phyloP scores from a whole-genome alignment of 2,329 filamentous ascomycete species.

The Ustilaginoidea virens region DNA sequence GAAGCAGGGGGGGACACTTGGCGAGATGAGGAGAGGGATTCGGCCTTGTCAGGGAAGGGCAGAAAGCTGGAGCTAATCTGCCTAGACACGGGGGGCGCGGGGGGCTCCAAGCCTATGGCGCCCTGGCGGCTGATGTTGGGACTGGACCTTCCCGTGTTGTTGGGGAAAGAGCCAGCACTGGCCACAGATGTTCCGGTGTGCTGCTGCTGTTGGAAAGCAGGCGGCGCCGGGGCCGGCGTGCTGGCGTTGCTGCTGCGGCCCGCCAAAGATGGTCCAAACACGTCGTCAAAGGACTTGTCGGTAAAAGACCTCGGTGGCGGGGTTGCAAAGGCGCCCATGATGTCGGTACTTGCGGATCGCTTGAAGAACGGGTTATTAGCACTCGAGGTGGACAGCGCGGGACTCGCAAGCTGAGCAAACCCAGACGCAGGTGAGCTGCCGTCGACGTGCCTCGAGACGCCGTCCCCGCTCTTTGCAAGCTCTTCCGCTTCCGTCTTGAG shows the following conservation, averaged over 20 bases:
- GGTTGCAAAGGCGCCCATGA: slow-evolving; percentile 37
- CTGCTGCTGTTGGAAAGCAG: slow-evolving; percentile 34
- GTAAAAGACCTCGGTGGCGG: slow-evolving; percentile 31
- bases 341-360: slow-evolving; percentile 44
- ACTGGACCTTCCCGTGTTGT: slow-evolving; percentile 39
- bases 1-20: slow-evolving; percentile 57
- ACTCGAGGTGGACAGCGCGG: slow-evolving; percentile 50
- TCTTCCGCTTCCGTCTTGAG: slow-evolving; percentile 65
- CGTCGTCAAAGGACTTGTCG: slow-evolving; percentile 67
- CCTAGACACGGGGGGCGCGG: slow-evolving; percentile 53
- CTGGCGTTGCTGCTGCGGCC: slow-evolving; percentile 19
- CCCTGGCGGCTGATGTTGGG: slow-evolving; percentile 47
- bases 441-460: slow-evolving; percentile 35
- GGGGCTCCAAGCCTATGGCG: slow-evolving; percentile 39
- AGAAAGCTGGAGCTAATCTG: slow-evolving; percentile 67
- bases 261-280: slow-evolving; percentile 60
- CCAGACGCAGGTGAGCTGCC: slow-evolving; percentile 32
- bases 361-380: slow-evolving; percentile 95
- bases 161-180: slow-evolving; percentile 29
- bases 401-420: slow-evolving; percentile 46
- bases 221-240: slow-evolving; percentile 17
- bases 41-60: slow-evolving; percentile 49
- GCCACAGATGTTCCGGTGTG: slow-evolving; percentile 40
- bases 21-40: slow-evolving; percentile 62
- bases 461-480: slow-evolving; percentile 47